Base-by-base conservation (phyloP, 257 asterid genomes). In the Solanum gracilifrons region DNA sequence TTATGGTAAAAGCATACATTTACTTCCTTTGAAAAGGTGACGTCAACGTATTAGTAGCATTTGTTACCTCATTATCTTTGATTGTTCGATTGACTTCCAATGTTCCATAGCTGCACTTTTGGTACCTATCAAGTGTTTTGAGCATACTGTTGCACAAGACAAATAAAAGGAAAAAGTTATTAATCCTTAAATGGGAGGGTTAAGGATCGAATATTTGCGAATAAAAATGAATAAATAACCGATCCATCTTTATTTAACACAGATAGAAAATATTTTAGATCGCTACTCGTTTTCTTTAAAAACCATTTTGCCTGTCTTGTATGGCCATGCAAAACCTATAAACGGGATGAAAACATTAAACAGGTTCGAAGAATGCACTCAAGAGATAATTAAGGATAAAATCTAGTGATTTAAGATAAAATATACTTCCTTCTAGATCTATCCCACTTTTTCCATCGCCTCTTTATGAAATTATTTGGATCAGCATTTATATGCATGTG, bases 51-150 rank as follows among this genome's bases (percentile, higher is more conserved):
- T 55, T 7, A 66, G 20, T 31, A 36, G 83, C 79, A 74, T n/a
- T 6, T 9, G 13, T 18, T 86, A 96, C 98, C 98, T 95, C 98
- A 82, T 93, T 83, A 43, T 95, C 98, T 88, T 91, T 95, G 80
- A 91, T 90, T 55, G 96, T 88, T 39, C 92, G 91, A 88, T 88
- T 92, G 88, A 94, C 95, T 92, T 96, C 98, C 68, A 93, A 66
- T 12, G 98, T 91, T 27, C 99, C 96, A 83, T 94, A 95, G 86
- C 98, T 96, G 93, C 98, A 94, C 82, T 95, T 96, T 87, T 96
- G 98, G 85, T 96, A 96, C 97, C 96, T 94, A 74, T 96, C 98
- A 83, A 96, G 98, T 46, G 98, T 96, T 91, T 95, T 95, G 89
- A 93, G 91, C 99, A 96, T 96, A 88, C 99, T 96, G 92, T 9